A percentile compares a stretch with the other conserved stretches of the same genome.
phyloP scores from a whole-genome alignment of 1,284 basidiomycete genomes.

The Coriolopsis trogii region DNA sequence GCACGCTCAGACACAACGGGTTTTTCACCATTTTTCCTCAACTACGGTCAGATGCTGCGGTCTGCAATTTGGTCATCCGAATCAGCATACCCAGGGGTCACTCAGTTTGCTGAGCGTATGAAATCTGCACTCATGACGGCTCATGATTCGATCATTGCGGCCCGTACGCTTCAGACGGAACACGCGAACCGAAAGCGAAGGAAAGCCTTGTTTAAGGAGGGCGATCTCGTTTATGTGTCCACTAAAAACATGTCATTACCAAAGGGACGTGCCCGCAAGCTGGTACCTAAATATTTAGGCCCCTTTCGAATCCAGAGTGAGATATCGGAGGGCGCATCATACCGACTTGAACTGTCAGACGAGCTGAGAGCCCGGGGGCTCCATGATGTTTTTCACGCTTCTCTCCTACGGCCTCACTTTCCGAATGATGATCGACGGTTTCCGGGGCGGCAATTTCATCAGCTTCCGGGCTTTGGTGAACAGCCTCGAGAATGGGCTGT shows the following conservation, averaged over 20 bases:
- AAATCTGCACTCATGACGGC: slow-evolving; percentile 11
- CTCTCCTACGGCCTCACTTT: slow-evolving; percentile 27
- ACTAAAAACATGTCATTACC: slow-evolving; percentile 33
- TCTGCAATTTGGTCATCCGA: not conserved
- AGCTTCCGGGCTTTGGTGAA: slow-evolving; percentile 14
- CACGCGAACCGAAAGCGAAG: slow-evolving; percentile 20
- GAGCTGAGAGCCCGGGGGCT: slow-evolving; percentile 29
- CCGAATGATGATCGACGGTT: slow-evolving; percentile 34
- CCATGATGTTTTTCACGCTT: slow-evolving; percentile 35
- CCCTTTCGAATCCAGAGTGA: slow-evolving; percentile 21
- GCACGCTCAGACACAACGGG: slow-evolving; percentile 33
- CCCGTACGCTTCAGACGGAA: slow-evolving; percentile 14
- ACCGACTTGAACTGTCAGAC: slow-evolving; percentile 29
- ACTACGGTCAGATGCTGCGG: slow-evolving; percentile 17
- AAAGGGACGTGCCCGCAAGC: slow-evolving; percentile 26
- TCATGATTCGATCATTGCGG: slow-evolving; percentile 26
- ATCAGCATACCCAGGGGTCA: slow-evolving; percentile 15
- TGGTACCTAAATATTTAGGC: slow-evolving; percentile 33
- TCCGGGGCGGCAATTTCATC: slow-evolving; percentile 24
- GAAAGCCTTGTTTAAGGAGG: slow-evolving; percentile 8
- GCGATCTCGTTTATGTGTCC: slow-evolving; percentile 36
- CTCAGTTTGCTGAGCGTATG: slow-evolving; percentile 15
- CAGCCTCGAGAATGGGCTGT: slow-evolving; percentile 6
- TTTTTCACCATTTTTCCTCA: slow-evolving; percentile 35
- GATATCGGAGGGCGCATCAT: not conserved